Conservation (phyloP, 1,139 yeast species). For the Meyerozyma guilliermondii region DNA sequence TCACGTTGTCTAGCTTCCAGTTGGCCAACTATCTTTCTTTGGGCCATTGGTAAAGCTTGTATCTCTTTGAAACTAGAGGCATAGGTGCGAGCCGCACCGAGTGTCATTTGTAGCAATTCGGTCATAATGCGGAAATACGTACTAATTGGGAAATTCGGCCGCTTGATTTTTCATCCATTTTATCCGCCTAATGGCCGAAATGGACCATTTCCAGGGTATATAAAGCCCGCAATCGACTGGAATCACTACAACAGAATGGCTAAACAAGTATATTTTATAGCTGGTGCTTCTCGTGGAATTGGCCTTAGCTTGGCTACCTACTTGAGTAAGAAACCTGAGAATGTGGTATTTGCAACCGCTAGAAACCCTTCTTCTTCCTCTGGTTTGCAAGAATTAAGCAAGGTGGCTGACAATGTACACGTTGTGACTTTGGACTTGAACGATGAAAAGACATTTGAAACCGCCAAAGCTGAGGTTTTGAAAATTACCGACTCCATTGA, state of each 20-base stretch:
- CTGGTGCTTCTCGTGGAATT: conserved; percentile 21
- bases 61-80: too few species aligned
- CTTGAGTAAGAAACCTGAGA: conserved; percentile 7
- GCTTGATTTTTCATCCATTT: too few species aligned
- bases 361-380: conserved; percentile 3
- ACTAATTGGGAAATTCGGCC: too few species aligned
- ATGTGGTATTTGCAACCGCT: conserved; percentile 14
- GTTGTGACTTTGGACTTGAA: conserved; percentile 6
- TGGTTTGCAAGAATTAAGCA: conserved; percentile 10
- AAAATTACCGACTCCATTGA: conserved; percentile 4
- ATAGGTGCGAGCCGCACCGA: too few species aligned
- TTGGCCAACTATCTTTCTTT: too few species aligned
- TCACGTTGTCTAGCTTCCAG: too few species aligned
- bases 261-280: conserved; percentile 4
- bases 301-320: conserved; percentile 13
- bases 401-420: conserved; percentile 3
- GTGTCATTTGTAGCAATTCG: too few species aligned
- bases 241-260: neutral
- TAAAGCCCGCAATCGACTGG: conserved; percentile 4
- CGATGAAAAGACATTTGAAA: neutral
- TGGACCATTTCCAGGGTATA: neutral
- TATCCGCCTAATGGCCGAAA: too few species aligned
- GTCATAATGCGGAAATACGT: too few species aligned
- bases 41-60: too few species aligned
- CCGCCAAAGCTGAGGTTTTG: neutral